Evolutionary conservation across 441 rosid species (phyloP), one percentile per base, ranked within the genome.

Genomic region (Gossypium davidsonii): DNA sequence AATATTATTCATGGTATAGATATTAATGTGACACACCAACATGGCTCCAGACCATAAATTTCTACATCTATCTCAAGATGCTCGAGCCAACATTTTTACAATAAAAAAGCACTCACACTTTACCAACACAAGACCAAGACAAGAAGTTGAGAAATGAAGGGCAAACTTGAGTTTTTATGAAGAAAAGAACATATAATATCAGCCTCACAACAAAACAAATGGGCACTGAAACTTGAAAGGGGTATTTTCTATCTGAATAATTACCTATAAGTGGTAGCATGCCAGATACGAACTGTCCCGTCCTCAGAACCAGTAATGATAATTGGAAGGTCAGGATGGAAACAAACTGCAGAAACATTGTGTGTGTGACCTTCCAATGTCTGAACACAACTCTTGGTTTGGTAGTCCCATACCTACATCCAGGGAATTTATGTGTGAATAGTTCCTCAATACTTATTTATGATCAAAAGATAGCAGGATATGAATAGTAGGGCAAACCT

Each of bases 271-370:
- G 93, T 88, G 6, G 86, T 74, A 49, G 88, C 85, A 63, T 88
- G 88, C 97, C 97, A 93, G 57, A 90, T 80, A 26, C 89, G 86
- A 77, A 89, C 88, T 7, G 88, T 88, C 39, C 88, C 91, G 82
- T 91, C 97, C 82, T 90, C 98, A 34, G 98, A 87, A 70, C 86
- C 89, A 8, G 98, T 85, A 70, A 93, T 83, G 77, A 93, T 85
- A 63, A 89, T 79, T 51, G 94, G 93, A 80, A 87, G 83, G 70
- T 89, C 91, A 9, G 97, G 97, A 79, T 91, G 94, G 62, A 84
- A 76, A 82, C 88, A 85, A 12, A 89, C 83, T 21, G 93, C 88
- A 53, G 93, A 83, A 11, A 93, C 92, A 67, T 91, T 90, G 81
- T 88, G 86, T 1, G 89, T 83, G 68, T 93, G 97, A 15, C 94